Evolutionary conservation across 2,329 filamentous ascomycete species (phyloP).

Genomic region (Ophiosphaerella herpotricha): DNA sequence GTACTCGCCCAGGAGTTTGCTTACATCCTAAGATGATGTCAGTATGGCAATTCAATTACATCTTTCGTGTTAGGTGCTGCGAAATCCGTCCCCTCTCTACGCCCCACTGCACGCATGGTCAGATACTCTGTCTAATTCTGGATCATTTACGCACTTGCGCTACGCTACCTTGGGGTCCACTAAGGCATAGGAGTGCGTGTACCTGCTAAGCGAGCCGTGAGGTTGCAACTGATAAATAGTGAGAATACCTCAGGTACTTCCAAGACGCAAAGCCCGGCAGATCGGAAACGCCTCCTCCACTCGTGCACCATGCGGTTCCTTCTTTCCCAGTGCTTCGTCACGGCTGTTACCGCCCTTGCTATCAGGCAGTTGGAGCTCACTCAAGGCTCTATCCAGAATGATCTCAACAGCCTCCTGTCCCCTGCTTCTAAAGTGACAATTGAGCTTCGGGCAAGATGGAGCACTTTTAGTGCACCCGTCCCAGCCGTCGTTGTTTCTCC

Average conservation of each 20-base stretch:
- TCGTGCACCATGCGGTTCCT: conserved; percentile 17
- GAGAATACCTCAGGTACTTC: conserved; percentile 1
- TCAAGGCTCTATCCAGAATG: conserved; percentile 9
- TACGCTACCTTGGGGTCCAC: too few species aligned
- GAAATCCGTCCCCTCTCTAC: too few species aligned
- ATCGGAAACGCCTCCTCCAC: conserved; percentile 1
- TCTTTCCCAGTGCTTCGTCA: conserved; percentile 11
- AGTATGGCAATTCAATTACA: too few species aligned
- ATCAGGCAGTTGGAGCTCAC: conserved; percentile 5
- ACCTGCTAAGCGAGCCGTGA: not conserved
- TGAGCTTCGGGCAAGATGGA: conserved; percentile 28
- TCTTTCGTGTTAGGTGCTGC: too few species aligned
- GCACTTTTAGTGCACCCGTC: conserved; percentile 20
- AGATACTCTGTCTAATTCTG: too few species aligned
- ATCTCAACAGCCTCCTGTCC: conserved; percentile 18
- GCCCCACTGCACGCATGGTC: too few species aligned
- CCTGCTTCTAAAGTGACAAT: conserved; percentile 16
- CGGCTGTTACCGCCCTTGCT: conserved; percentile 16
- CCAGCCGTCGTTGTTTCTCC: conserved; percentile 27
- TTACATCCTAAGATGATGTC: too few species aligned
- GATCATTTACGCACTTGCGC: too few species aligned
- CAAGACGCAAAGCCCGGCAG: conserved; percentile 5
- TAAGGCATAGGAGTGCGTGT: too few species aligned
- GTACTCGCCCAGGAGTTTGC: too few species aligned
- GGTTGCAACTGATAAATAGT: not conserved